Evolutionary conservation across 2,329 filamentous ascomycete genomes (phyloP).

Genomic region (Monosporascus cannonballus): DNA sequence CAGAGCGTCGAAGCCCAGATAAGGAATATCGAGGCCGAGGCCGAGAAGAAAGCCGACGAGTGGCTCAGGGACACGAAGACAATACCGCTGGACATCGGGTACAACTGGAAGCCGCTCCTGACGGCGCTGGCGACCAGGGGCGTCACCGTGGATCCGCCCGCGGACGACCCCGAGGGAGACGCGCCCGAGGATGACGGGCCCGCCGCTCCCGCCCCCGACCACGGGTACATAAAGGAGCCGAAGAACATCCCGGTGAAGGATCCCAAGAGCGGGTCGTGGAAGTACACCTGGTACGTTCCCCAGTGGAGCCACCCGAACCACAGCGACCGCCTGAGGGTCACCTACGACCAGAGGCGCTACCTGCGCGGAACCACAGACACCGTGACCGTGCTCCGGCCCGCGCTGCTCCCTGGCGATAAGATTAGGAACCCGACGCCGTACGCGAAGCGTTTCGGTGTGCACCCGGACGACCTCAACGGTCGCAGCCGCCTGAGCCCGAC

Average conservation of each 20-base stretch:
- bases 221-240: neutral
- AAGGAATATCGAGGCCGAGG: neutral
- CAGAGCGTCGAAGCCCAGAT: neutral
- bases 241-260: slow-evolving; percentile 1
- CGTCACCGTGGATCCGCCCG: neutral
- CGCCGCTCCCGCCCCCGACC: neutral
- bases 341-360: neutral
- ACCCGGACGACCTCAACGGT: slow-evolving; percentile 16
- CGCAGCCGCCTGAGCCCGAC: slow-evolving; percentile 24
- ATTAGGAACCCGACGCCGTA: slow-evolving; percentile 15
- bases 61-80: neutral
- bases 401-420: slow-evolving; percentile 14
- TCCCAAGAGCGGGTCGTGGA: slow-evolving; percentile 7
- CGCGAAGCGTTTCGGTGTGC: slow-evolving; percentile 21
- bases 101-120: slow-evolving; percentile 5
- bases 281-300: slow-evolving; percentile 16
- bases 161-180: neutral
- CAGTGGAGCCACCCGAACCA: slow-evolving; percentile 19
- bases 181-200: neutral
- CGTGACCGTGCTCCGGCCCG: slow-evolving; percentile 11
- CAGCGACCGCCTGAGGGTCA: neutral
- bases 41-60: neutral
- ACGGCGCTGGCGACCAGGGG: neutral
- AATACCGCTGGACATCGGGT: slow-evolving; percentile 4
- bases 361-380: slow-evolving; percentile 2